phyloP scores from a whole-genome alignment of 148 eudicot genomes.

The Pouteria glomerata region DNA sequence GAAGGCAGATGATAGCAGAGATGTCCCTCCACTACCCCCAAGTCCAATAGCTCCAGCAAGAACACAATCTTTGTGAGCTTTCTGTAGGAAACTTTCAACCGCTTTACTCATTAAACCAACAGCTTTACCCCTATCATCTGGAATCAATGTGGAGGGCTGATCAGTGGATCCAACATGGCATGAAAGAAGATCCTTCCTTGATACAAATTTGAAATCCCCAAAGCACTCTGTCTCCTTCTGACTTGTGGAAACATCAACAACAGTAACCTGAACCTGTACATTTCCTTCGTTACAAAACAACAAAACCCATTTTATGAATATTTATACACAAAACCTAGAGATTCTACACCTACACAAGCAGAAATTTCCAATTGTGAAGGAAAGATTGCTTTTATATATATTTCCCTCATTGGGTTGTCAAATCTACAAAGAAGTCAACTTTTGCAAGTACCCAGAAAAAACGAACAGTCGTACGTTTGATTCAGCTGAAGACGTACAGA shows the following conservation, averaged over 20 bases:
- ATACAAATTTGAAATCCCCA: conserved; percentile 54
- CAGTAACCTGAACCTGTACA: conserved; percentile 63
- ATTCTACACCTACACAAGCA: neutral
- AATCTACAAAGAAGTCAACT: neutral
- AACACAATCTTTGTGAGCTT: conserved; percentile 38
- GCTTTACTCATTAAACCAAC: conserved; percentile 67
- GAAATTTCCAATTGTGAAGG: neutral
- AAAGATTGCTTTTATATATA: neutral
- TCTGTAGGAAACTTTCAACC: conserved; percentile 44
- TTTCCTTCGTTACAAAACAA: neutral
- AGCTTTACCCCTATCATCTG: conserved; percentile 82
- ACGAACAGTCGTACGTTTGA: neutral
- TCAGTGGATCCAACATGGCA: conserved; percentile 37
- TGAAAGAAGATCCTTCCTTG: conserved; percentile 70
- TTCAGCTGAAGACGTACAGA: neutral
- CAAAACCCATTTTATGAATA: neutral
- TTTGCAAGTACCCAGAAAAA: neutral
- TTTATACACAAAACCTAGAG: neutral
- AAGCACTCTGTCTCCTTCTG: conserved; percentile 37
- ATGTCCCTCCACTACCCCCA: conserved; percentile 98
- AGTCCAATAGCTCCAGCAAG: conserved; percentile 85
- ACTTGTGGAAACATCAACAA: conserved; percentile 85
- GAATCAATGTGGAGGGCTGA: conserved; percentile 33
- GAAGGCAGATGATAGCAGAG: conserved; percentile 73
- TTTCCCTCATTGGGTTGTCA: neutral